These are phyloP conservation scores for Kingdonia uniflora DNA, from an alignment of 164 flowering plant genomes.

Conservation along the genomic window DNA sequence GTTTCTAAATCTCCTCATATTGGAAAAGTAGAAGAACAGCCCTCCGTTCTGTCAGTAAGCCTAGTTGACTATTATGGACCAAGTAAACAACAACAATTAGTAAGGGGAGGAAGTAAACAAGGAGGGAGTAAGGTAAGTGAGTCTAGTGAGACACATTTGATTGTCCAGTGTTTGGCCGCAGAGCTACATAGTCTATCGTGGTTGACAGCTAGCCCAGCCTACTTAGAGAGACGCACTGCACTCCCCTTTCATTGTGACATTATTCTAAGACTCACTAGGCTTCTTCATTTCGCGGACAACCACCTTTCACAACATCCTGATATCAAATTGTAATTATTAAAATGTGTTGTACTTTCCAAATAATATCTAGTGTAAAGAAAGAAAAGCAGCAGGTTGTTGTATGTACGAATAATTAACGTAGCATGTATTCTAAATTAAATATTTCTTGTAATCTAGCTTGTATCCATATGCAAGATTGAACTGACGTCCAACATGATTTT, in stretches of 20 bases:
- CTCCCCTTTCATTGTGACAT: conserved; percentile 94
- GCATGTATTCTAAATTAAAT: too few species aligned
- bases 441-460: too few species aligned
- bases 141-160: conserved; percentile 44
- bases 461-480: too few species aligned
- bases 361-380: too few species aligned
- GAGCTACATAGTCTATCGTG: conserved; percentile 96
- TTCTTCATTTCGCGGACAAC: conserved; percentile 85
- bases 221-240: conserved; percentile 74
- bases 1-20: conserved; percentile 82
- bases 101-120: conserved; percentile 36
- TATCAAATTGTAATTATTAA: not conserved
- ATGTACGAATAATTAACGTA: too few species aligned
- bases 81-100: conserved; percentile 44
- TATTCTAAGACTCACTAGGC: conserved; percentile 78
- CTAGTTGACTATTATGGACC: conserved; percentile 84
- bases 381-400: too few species aligned
- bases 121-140: conserved; percentile 36
- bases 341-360: too few species aligned
- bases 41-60: conserved; percentile 71
- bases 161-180: conserved; percentile 71
- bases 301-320: conserved; percentile 43
- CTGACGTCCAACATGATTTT: too few species aligned
- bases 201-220: conserved; percentile 94
- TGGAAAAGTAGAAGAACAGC: conserved; percentile 82